phyloP scores from a whole-genome alignment of 495 filamentous ascomycete species.

The Peziza echinospora region DNA sequence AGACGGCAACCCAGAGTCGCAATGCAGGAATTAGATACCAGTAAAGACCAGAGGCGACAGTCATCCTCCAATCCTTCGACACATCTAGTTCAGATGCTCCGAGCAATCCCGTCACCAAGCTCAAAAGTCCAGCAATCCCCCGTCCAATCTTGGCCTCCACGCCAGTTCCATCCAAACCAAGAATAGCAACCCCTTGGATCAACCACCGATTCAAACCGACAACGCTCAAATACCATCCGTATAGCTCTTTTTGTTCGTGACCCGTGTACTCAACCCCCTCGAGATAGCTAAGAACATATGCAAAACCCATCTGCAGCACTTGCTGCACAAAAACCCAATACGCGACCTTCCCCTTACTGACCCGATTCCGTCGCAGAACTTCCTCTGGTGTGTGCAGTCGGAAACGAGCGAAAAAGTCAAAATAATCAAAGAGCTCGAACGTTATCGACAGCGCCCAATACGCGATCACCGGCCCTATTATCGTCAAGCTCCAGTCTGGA shows the following conservation, averaged over 20 bases:
- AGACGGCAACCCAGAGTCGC: conserved; percentile 51
- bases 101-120: conserved; percentile 14
- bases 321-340: conserved; percentile 80
- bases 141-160: conserved; percentile 14
- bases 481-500: conserved; percentile 54
- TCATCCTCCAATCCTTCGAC: conserved; percentile 52
- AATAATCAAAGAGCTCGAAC: conserved; percentile 66
- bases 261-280: conserved; percentile 46
- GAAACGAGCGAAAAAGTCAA: conserved; percentile 67
- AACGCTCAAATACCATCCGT: conserved; percentile 2
- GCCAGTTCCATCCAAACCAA: conserved; percentile 34
- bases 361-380: conserved; percentile 66
- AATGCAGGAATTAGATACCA: conserved; percentile 50
- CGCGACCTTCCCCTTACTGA: conserved; percentile 56
- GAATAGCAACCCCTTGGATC: conserved; percentile 21
- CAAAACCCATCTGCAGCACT: conserved; percentile 54
- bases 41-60: conserved; percentile 53
- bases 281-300: conserved; percentile 35
- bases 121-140: conserved; percentile 10
- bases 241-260: conserved; percentile 57
- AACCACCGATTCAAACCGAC: conserved; percentile 10
- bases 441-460: conserved; percentile 78
- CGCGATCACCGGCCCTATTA: conserved; percentile 55
- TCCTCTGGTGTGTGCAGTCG: conserved; percentile 84
- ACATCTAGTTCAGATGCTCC: conserved; percentile 34